Percentiles rank a stretch among this genome's conserved stretches.
Conservation (phyloP, 2,329 filamentous ascomycete species). For the Cordyceps pruinosa region DNA sequence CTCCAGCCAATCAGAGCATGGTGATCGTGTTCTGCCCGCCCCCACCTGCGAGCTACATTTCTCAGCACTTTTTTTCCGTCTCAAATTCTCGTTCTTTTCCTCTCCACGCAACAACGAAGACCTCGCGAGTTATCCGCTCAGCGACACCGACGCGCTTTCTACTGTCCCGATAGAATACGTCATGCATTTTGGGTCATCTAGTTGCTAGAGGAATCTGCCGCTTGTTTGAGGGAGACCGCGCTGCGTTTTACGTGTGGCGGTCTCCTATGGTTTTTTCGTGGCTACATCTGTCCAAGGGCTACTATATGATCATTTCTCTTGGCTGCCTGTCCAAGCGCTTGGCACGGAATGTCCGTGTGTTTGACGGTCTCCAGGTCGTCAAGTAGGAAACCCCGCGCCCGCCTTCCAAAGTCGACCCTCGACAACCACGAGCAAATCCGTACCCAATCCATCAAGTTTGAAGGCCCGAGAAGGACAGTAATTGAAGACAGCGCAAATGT, state of each 20-base stretch:
- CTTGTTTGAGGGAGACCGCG: constrained; percentile 39
- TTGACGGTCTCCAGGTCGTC: too few relatives aligned
- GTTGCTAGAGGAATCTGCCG: constrained; percentile 34
- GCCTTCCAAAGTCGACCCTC: too few relatives aligned
- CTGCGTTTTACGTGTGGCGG: constrained; percentile 29
- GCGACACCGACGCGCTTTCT: constrained; percentile 15
- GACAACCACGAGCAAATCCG: too few relatives aligned
- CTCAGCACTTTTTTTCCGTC: neutral
- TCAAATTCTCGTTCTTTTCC: constrained; percentile 18
- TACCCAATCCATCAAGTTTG: too few relatives aligned
- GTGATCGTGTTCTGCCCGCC: neutral
- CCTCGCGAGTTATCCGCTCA: constrained; percentile 12
- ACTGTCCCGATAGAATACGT: constrained; percentile 19
- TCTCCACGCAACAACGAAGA: constrained; percentile 27
- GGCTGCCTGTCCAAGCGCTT: too few relatives aligned
- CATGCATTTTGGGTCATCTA: constrained; percentile 13
- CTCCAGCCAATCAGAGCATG: neutral
- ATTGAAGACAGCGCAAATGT: too few relatives aligned
- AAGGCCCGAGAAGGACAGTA: too few relatives aligned
- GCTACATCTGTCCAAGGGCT: constrained; percentile 27
- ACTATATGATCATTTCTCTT: neutral
- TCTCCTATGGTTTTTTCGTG: constrained; percentile 38
- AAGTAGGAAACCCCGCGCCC: too few relatives aligned
- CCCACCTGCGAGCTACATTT: neutral
- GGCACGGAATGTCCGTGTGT: too few relatives aligned